Conservation (phyloP, 1,139 yeast genomes). For the Saccharomycopsis hybrid region DNA sequence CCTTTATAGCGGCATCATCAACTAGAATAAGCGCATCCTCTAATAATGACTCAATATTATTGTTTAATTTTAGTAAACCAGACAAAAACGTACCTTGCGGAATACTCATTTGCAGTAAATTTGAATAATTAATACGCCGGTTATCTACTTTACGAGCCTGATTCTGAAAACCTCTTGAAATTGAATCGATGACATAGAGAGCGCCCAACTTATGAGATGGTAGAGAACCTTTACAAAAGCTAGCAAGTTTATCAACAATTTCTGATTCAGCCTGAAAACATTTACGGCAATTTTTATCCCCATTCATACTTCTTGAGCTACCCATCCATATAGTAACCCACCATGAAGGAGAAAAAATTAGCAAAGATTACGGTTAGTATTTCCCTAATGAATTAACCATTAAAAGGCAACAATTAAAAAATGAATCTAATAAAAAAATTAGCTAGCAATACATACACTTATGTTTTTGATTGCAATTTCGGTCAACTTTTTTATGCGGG, state of each 20-base stretch:
- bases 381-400: too few relatives aligned
- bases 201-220: conserved; percentile 84
- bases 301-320: too few relatives aligned
- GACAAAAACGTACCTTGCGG: conserved; percentile 11
- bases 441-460: conserved; percentile 30
- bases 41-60: conserved; percentile 29
- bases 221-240: conserved; percentile 59
- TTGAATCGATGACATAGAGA: conserved; percentile 85
- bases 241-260: conserved; percentile 13
- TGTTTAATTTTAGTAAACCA: conserved; percentile 25
- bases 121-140: conserved; percentile 15
- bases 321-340: too few relatives aligned
- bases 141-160: conserved; percentile 46
- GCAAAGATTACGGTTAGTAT: too few relatives aligned
- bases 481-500: conserved; percentile 83
- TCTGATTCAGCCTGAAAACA: conserved; percentile 14
- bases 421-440: too few relatives aligned
- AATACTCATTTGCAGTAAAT: conserved; percentile 26
- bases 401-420: too few relatives aligned
- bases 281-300: too few relatives aligned
- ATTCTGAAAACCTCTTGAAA: conserved; percentile 79
- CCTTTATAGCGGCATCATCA: conserved; percentile 43
- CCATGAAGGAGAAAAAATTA: too few relatives aligned
- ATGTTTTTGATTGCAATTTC: conserved; percentile 71
- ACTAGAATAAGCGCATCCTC: conserved; percentile 23